phyloP scores from a whole-genome alignment of 2,329 filamentous ascomycete species.

The Chlorencoelia australis region DNA sequence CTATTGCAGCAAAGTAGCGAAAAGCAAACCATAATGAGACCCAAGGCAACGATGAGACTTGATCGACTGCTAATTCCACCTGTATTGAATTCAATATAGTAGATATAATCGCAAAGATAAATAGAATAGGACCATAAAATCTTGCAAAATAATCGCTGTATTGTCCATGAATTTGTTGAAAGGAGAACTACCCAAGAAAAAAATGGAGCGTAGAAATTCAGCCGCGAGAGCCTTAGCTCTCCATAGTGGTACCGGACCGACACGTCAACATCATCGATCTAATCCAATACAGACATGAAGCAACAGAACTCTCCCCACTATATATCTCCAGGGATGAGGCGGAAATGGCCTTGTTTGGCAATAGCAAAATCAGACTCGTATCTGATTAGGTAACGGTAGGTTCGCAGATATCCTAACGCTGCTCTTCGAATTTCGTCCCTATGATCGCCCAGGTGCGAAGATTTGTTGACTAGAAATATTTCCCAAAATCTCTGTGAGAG shows the following conservation, averaged over 20 bases:
- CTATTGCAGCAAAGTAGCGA: no score
- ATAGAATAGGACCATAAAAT: slow-evolving; percentile 19
- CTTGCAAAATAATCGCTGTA: slow-evolving; percentile 19
- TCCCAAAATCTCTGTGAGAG: slow-evolving; percentile 22
- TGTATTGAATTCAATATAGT: slow-evolving; percentile 20
- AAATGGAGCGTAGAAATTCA: slow-evolving; percentile 21
- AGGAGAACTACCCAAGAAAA: slow-evolving; percentile 16
- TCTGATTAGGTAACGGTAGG: slow-evolving; percentile 24
- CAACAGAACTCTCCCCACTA: no score
- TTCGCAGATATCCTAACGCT: slow-evolving; percentile 24
- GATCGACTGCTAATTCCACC: slow-evolving; percentile 13
- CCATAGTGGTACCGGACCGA: slow-evolving; percentile 3
- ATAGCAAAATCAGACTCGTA: slow-evolving; percentile 29
- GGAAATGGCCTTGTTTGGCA: slow-evolving; percentile 10
- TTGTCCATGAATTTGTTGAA: slow-evolving; percentile 18
- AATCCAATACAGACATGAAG: no score
- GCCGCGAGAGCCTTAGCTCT: slow-evolving; percentile 8
- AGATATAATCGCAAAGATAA: slow-evolving; percentile 17
- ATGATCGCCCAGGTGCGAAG: no score
- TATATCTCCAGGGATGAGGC: background rate
- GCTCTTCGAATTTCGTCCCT: background rate
- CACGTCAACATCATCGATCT: slow-evolving; percentile 1
- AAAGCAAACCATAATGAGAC: background rate
- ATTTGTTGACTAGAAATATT: slow-evolving; percentile 8
- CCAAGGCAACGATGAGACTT: background rate